A percentile compares a stretch with the other conserved stretches of the same genome.
phyloP scores from a whole-genome alignment of 371 early-diverging fungal species.

The Saksenaea vasiformis region DNA sequence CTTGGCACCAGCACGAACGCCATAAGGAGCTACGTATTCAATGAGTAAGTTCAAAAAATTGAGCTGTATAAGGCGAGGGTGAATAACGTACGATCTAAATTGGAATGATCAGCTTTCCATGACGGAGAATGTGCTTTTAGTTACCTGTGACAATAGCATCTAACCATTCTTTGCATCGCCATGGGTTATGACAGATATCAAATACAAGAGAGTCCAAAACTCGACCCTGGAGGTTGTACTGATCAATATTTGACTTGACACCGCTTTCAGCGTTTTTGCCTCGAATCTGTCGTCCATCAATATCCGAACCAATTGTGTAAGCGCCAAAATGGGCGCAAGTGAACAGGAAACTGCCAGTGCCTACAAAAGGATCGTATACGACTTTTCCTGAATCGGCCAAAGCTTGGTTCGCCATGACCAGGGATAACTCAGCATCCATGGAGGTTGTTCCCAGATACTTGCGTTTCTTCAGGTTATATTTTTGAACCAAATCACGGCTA shows the following conservation, averaged over 20 bases:
- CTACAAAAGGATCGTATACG: conserved; percentile 97
- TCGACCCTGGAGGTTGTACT: conserved; percentile 74
- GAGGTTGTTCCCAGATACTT: conserved; percentile 94
- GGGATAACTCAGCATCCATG: conserved; percentile 97
- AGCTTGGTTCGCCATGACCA: conserved; percentile 96
- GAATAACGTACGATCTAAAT: conserved; percentile 19
- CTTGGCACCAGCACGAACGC: conserved; percentile 97
- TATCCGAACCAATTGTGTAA: conserved; percentile 92
- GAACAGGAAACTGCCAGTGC: conserved; percentile 92
- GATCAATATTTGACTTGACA: conserved; percentile 73
- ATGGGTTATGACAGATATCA: conserved; percentile 91
- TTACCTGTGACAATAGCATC: conserved; percentile 82
- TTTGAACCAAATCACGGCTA: conserved; percentile 72
- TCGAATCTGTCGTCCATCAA: conserved; percentile 96
- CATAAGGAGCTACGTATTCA: conserved; percentile 83
- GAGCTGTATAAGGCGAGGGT: neutral
- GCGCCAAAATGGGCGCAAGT: conserved; percentile 94
- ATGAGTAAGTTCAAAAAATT: conserved; percentile 2
- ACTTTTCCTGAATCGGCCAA: conserved; percentile 76
- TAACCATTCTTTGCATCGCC: conserved; percentile 72
- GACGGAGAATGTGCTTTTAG: neutral
- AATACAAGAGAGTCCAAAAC: conserved; percentile 85
- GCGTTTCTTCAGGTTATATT: conserved; percentile 91
- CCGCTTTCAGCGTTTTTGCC: conserved; percentile 69
- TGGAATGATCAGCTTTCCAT: no score